Percentiles rank a stretch among this genome's conserved stretches.
phyloP scores from a whole-genome alignment of 73 alveolate genomes.

The Paramecium caudatum region DNA sequence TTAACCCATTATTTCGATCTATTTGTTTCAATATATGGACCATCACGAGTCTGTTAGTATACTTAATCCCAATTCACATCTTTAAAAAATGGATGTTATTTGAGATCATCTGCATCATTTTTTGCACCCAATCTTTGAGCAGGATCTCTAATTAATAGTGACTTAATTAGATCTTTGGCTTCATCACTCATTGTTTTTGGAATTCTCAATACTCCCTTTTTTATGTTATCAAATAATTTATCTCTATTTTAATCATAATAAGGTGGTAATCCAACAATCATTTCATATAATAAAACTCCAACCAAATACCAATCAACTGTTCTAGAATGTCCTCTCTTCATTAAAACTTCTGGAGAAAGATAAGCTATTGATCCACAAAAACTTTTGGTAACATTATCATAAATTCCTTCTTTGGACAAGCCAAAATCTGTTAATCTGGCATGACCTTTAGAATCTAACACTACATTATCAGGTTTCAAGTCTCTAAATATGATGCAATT shows the following conservation, averaged over 20 bases:
- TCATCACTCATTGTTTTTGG: slow-evolving; percentile 82
- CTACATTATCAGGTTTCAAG: slow-evolving; percentile 98
- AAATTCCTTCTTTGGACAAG: slow-evolving; percentile 97
- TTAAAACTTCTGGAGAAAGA: slow-evolving; percentile 93
- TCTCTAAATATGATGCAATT: slow-evolving; percentile 96
- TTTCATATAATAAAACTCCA: slow-evolving; percentile 96
- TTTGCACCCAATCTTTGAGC: slow-evolving; percentile 90
- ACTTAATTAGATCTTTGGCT: slow-evolving; percentile 80
- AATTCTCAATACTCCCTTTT: slow-evolving; percentile 81
- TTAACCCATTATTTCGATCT: slow-evolving; percentile 16
- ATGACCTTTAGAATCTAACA: slow-evolving; percentile 95
- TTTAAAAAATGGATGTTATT: slow-evolving; percentile 85
- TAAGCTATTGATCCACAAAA: slow-evolving; percentile 97
- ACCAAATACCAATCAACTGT: slow-evolving; percentile 96
- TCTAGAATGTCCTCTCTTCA: slow-evolving; percentile 89
- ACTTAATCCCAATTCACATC: slow-evolving; percentile 86
- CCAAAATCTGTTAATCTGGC: slow-evolving; percentile 98
- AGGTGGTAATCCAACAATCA: slow-evolving; percentile 98
- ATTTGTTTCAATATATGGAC: slow-evolving; percentile 68
- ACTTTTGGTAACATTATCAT: slow-evolving; percentile 85
- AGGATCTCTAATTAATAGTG: slow-evolving; percentile 93
- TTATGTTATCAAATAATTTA: slow-evolving; percentile 82
- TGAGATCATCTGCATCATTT: slow-evolving; percentile 85
- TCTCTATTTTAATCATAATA: slow-evolving; percentile 93
- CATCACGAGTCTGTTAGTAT: slow-evolving; percentile 48